Percentiles rank a stretch among this genome's conserved stretches.
These are phyloP conservation scores for Galeopsis tetrahit DNA, from an alignment of 257 asterid species.

Conservation along the genomic window DNA sequence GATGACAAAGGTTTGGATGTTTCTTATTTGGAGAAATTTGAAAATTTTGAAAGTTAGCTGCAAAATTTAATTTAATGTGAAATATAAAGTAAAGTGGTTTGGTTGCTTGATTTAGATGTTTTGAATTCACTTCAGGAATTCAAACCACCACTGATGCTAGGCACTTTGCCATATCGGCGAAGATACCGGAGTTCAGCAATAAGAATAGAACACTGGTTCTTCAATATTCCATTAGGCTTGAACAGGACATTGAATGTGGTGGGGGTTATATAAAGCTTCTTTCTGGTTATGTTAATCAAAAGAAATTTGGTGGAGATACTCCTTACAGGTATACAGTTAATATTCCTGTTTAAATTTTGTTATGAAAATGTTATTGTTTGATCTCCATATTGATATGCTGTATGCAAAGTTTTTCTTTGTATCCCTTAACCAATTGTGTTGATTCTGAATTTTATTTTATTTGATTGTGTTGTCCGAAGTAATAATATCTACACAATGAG, in stretches of 20 bases:
- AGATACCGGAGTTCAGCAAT: slow-evolving; percentile 91
- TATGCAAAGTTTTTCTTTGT: neutral
- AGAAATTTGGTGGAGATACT: slow-evolving; percentile 98
- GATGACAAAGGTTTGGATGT: slow-evolving; percentile 77
- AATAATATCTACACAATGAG: neutral
- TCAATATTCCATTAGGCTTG: slow-evolving; percentile 86
- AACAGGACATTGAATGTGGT: slow-evolving; percentile 98
- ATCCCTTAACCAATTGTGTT: neutral
- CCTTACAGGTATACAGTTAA: slow-evolving; percentile 75
- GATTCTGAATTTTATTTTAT: neutral
- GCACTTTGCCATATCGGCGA: slow-evolving; percentile 92
- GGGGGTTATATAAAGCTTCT: slow-evolving; percentile 96
- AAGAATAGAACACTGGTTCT: slow-evolving; percentile 85
- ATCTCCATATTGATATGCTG: neutral
- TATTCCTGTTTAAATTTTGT: neutral
- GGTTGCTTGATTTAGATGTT: slow-evolving; percentile 6
- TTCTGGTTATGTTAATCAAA: slow-evolving; percentile 91
- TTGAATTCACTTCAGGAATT: slow-evolving; percentile 59
- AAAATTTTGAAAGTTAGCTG: neutral
- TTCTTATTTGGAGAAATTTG: slow-evolving; percentile 1
- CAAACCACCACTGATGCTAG: slow-evolving; percentile 87
- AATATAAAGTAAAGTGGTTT: neutral
- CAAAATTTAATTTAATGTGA: too few relatives aligned
- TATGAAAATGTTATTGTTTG: neutral
- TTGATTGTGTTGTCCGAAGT: slow-evolving; percentile 1